These are phyloP conservation scores for Ogataea pilisensis DNA, from an alignment of 805 yeast species.

Conservation along the genomic window DNA sequence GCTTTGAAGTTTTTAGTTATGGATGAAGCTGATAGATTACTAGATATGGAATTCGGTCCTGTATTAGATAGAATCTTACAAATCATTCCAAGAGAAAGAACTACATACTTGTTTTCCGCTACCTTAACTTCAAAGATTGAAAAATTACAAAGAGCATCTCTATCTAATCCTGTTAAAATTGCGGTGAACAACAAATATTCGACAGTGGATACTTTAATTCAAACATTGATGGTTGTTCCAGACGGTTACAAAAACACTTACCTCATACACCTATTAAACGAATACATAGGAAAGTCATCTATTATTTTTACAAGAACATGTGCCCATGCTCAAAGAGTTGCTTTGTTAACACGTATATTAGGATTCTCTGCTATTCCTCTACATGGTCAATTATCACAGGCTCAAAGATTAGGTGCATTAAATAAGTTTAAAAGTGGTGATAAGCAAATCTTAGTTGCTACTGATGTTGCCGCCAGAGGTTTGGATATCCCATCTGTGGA, in stretches of 20 bases:
- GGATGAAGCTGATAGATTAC: constrained; percentile 95
- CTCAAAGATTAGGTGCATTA: constrained; percentile 78
- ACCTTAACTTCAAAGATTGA: constrained; percentile 96
- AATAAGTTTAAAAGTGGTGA: constrained; percentile 75
- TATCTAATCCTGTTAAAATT: constrained; percentile 82
- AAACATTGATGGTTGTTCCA: constrained; percentile 84
- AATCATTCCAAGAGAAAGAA: constrained; percentile 79
- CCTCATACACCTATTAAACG: constrained; percentile 77
- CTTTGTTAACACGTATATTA: constrained; percentile 70
- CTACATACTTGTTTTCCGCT: constrained; percentile 89
- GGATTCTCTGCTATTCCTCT: constrained; percentile 90
- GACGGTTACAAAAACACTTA: constrained; percentile 90
- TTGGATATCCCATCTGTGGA: constrained; percentile 92
- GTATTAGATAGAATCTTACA: constrained; percentile 82
- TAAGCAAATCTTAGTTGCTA: constrained; percentile 67
- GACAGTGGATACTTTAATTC: constrained; percentile 91
- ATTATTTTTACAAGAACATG: constrained; percentile 92
- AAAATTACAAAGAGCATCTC: constrained; percentile 88
- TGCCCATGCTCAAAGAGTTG: constrained; percentile 90
- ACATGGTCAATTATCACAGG: constrained; percentile 87
- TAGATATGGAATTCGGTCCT: constrained; percentile 96
- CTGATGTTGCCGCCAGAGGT: constrained; percentile 96
- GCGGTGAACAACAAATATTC: constrained; percentile 86
- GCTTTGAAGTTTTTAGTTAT: constrained; percentile 79
- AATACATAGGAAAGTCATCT: constrained; percentile 75